phyloP scores from a whole-genome alignment of 2,329 filamentous ascomycete genomes.

The Aureobasidium vineae region DNA sequence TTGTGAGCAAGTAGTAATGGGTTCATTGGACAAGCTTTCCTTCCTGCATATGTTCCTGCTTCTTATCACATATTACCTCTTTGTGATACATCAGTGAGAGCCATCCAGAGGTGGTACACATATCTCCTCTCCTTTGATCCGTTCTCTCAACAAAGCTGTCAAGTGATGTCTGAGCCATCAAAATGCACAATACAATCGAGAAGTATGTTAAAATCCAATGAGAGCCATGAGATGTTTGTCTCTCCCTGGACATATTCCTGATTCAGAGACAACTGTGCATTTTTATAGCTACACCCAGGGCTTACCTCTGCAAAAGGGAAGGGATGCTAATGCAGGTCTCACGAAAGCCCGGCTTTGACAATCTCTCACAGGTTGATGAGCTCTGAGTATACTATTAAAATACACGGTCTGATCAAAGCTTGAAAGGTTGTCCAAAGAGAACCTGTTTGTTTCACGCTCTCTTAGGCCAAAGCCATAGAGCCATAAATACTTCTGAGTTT shows the following conservation, averaged over 20 bases:
- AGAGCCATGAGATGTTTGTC: background rate
- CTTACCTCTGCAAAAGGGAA: background rate
- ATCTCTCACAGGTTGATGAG: too few species aligned
- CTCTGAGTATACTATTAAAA: too few species aligned
- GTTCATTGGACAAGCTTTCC: background rate
- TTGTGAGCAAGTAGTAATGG: background rate
- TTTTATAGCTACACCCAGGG: background rate
- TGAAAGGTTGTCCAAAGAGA: background rate
- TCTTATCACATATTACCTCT: background rate
- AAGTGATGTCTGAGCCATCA: background rate
- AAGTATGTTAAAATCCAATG: background rate
- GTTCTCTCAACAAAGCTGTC: background rate
- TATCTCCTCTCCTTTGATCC: background rate
- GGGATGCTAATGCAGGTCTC: too few species aligned
- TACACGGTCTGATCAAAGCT: too few species aligned
- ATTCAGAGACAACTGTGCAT: background rate
- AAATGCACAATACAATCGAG: background rate
- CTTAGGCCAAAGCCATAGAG: background rate
- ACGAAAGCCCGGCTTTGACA: too few species aligned
- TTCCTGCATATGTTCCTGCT: background rate
- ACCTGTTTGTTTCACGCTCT: background rate
- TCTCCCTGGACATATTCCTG: background rate
- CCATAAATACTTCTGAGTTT: too few species aligned
- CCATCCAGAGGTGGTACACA: background rate
- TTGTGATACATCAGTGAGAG: background rate